phyloP scores from a whole-genome alignment of 345 rosid genomes.

The Rhodamnia rubescens region DNA sequence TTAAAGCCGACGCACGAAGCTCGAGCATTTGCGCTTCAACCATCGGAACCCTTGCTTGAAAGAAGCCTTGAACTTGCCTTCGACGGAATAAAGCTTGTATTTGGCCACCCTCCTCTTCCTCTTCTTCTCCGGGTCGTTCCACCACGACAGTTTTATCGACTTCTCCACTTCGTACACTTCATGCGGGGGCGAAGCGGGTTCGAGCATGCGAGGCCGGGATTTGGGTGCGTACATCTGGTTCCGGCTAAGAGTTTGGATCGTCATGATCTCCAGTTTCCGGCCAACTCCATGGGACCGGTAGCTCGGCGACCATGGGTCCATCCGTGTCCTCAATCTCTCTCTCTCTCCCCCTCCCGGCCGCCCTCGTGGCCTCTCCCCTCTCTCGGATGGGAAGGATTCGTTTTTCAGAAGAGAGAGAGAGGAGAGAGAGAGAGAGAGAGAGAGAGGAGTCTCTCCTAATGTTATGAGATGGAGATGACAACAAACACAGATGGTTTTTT shows the following conservation, averaged over 20 bases:
- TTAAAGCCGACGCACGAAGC: conserved; percentile 3
- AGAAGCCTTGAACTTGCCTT: conserved; percentile 38
- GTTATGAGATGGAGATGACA: neutral
- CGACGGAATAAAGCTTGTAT: conserved; percentile 38
- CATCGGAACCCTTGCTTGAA: conserved; percentile 34
- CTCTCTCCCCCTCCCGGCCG: neutral
- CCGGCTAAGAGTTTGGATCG: neutral
- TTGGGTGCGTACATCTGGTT: neutral
- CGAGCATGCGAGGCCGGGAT: neutral
- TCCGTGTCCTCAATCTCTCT: neutral
- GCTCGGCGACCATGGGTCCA: neutral
- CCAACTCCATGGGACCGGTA: neutral
- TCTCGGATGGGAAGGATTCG: neutral
- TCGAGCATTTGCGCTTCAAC: conserved; percentile 36
- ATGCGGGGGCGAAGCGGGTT: neutral
- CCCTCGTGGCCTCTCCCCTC: neutral
- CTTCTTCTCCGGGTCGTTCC: conserved; percentile 5
- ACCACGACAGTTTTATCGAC: neutral
- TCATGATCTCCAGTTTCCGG: neutral
- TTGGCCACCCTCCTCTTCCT: conserved; percentile 5
- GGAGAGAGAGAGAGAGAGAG: neutral
- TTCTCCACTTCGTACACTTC: neutral
- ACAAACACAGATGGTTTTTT: neutral
- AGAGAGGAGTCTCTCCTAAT: neutral
- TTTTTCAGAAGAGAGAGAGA: neutral